These are phyloP conservation scores for Lagenaria siceraria DNA, from an alignment of 306 rosid genomes.

Conservation along the genomic window DNA sequence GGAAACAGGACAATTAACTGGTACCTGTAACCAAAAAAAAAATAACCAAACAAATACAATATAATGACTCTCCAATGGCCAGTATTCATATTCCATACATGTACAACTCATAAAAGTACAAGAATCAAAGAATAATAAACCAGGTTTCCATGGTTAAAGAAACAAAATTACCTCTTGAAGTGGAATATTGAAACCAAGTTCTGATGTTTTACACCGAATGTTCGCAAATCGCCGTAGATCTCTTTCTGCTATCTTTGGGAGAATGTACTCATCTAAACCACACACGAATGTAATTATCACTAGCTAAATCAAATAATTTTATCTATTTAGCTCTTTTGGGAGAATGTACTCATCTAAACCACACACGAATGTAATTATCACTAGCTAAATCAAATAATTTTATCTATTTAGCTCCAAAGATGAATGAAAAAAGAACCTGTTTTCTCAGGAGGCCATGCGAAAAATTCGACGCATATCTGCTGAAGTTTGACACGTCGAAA, in stretches of 20 bases:
- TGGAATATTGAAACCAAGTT: conserved; percentile 47
- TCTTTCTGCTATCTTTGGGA: conserved; percentile 72
- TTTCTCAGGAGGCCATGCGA: conserved; percentile 60
- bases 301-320: not conserved
- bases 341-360: conserved; percentile 64
- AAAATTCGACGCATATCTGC: conserved; percentile 42
- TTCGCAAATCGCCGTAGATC: conserved; percentile 55
- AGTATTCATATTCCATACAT: not conserved
- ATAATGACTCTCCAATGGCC: not conserved
- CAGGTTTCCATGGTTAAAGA: not conserved
- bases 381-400: not conserved
- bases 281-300: no score
- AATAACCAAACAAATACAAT: not conserved
- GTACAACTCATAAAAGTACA: no score
- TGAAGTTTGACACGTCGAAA: conserved; percentile 52
- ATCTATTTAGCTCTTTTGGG: conserved; percentile 21
- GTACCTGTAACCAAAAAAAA: conserved; percentile 26
- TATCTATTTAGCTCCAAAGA: not conserved
- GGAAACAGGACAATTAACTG: conserved; percentile 57
- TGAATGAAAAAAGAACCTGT: conserved; percentile 33
- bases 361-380: not conserved
- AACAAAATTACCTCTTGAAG: conserved; percentile 32
- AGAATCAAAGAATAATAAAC: no score
- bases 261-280: conserved; percentile 59
- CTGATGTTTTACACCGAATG: conserved; percentile 43